Conservation (phyloP, 192 early-diverging fungal genomes). For the Coemansia erecta region DNA sequence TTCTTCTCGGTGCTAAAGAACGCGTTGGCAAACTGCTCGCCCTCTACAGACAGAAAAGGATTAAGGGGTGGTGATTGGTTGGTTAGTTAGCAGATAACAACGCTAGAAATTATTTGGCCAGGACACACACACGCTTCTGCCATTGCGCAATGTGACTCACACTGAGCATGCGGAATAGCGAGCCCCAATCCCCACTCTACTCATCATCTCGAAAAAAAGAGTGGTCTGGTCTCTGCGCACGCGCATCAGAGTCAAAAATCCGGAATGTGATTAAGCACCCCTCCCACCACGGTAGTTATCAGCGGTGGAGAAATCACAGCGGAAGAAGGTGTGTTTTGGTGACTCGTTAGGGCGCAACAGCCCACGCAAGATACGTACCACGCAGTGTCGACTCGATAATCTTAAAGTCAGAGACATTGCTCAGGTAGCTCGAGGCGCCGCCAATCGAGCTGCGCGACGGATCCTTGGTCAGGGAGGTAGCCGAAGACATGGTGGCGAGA, state of each 20-base stretch:
- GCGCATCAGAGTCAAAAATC: not conserved
- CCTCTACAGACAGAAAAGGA: conserved; percentile 60
- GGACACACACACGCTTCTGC: too few relatives aligned
- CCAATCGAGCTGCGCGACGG: conserved; percentile 51
- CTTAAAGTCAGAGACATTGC: conserved; percentile 85
- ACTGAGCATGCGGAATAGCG: too few relatives aligned
- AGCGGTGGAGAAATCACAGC: conserved; percentile 1
- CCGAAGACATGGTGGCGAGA: conserved; percentile 31
- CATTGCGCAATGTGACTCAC: too few relatives aligned
- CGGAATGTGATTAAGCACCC: not conserved
- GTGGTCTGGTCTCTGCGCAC: not conserved
- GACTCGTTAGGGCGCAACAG: too few relatives aligned
- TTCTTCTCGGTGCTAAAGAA: conserved; percentile 98
- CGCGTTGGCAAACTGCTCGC: conserved; percentile 99
- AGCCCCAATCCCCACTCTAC: too few relatives aligned
- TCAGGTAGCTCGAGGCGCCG: conserved; percentile 62
- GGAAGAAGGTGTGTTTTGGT: too few relatives aligned
- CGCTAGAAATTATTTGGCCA: too few relatives aligned
- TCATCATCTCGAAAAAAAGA: too few relatives aligned
- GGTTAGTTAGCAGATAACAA: not conserved
- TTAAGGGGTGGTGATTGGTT: not conserved
- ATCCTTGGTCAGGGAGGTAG: conserved; percentile 27
- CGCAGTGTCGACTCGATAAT: conserved; percentile 96
- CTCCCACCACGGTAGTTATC: too few relatives aligned
- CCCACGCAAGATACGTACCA: conserved; percentile 55